Evolutionary conservation across 1,139 yeast genomes (phyloP), one percentile per base, ranked within the genome.

Genomic region (Saccharomyces uvarum): DNA sequence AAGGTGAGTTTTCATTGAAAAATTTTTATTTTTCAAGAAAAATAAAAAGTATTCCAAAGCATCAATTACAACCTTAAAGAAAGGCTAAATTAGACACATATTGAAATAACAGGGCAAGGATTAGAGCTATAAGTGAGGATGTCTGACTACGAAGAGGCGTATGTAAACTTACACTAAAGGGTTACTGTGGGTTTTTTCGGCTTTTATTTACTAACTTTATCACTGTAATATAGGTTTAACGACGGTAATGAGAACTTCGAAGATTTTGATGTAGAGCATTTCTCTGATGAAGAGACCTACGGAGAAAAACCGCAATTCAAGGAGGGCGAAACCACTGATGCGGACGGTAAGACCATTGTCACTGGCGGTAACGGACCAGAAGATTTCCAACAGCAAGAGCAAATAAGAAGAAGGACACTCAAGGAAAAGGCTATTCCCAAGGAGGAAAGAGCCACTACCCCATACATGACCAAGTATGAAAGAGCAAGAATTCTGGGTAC

Each of bases 381-480:
- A 28, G 86, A 80, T 54, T 70, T 70, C 56, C 71, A 70, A 14
- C 72, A 70, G 27, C 68, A 66, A 48, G 79, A 76, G 51, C 74
- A 75, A 24, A 77, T 76, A 49, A 78, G 83, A 57, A 78, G 84
- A 69, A 87, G 82, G 72, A 82, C 95, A 19, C 78, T 82, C 55
- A 85, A 80, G 65, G 95, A 88, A 63, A 80, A 89, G 64, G 95
- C 98, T 14, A 90, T 93, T 57, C 88, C 97, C 53, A 88, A 82
- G 66, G 96, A 88, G 19, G 77, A 88, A 59, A 81, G 99, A 70
- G 81, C 90, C 46, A 93, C 99, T 24, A 93, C 99, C 11, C 99
- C 99, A 53, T 93, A 93, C 70, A 90, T 93, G 98, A 93, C 99
- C 57, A 93, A 93, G 70, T 93, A 93, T 71, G 99, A 93, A 76